Evolutionary conservation across 2,329 filamentous ascomycete genomes (phyloP).

Genomic region (Elsinoe necatrix): DNA sequence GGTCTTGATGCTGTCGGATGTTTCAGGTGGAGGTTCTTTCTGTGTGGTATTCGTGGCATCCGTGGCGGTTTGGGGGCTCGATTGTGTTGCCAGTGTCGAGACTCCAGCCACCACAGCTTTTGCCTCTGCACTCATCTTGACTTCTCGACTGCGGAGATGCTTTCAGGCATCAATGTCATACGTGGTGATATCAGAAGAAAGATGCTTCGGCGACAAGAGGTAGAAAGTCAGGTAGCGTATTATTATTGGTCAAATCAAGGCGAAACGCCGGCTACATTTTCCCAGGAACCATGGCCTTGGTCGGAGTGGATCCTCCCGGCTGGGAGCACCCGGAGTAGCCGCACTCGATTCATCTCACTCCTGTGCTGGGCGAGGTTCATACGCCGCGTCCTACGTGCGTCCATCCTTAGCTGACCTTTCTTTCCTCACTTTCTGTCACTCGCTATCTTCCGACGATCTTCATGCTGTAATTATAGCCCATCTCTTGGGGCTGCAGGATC

Average conservation of each 20-base stretch:
- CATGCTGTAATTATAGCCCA: slow-evolving; percentile 9
- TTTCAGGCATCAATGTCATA: background rate
- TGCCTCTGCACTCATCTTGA: background rate
- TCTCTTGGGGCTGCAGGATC: slow-evolving; percentile 7
- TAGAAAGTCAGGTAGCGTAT: background rate
- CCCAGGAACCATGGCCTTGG: background rate
- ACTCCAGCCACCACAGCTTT: background rate
- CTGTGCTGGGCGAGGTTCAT: background rate
- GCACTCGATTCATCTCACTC: background rate
- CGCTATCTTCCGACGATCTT: slow-evolving; percentile 2
- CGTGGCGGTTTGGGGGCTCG: slow-evolving; percentile 4
- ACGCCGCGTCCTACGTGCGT: slow-evolving; percentile 4
- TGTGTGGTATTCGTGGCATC: slow-evolving; percentile 3
- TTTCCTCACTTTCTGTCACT: background rate
- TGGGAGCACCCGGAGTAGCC: background rate
- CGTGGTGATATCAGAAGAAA: background rate
- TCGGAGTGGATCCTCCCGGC: background rate
- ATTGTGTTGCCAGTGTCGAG: slow-evolving; percentile 1
- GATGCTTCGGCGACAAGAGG: background rate
- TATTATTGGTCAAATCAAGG: background rate
- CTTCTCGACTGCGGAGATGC: background rate
- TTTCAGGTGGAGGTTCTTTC: slow-evolving; percentile 66
- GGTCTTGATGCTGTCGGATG: slow-evolving; percentile 56
- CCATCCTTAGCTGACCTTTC: background rate
- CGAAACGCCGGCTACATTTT: slow-evolving; percentile 3